Conservation (phyloP, 805 yeast species). For the Teunomyces aglyptinius region DNA sequence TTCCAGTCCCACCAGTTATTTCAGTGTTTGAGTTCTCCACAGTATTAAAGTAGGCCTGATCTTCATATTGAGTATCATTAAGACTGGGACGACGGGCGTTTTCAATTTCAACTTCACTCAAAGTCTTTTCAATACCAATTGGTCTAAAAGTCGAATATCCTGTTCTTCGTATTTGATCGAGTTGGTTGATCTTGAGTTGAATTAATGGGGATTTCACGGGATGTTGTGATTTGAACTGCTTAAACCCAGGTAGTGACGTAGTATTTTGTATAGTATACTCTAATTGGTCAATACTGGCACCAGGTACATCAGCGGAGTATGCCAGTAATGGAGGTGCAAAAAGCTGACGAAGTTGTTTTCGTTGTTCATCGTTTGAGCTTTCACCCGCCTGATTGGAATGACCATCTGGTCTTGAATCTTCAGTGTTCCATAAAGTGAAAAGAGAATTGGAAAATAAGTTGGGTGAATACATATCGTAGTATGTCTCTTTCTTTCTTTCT, state of each 20-base stretch:
- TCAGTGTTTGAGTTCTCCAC: conserved; percentile 20
- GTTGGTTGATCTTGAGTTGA: conserved; percentile 18
- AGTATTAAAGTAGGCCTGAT: conserved; percentile 18
- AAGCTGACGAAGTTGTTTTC: conserved; percentile 17
- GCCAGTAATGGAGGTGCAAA: conserved; percentile 56
- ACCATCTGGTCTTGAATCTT: conserved; percentile 1
- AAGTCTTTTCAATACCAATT: conserved; percentile 37
- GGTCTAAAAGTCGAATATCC: conserved; percentile 39
- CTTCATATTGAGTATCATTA: conserved; percentile 14
- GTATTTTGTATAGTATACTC: conserved; percentile 22
- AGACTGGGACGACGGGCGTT: conserved; percentile 12
- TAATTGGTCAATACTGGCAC: conserved; percentile 14
- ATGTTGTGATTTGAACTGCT: conserved; percentile 8
- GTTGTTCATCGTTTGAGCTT: conserved; percentile 17
- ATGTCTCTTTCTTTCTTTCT: background rate
- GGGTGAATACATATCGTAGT: conserved; percentile 46
- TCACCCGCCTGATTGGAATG: conserved; percentile 2
- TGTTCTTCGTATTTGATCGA: conserved; percentile 27
- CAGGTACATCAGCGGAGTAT: conserved; percentile 46
- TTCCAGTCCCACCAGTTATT: conserved; percentile 10
- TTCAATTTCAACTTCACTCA: conserved; percentile 37
- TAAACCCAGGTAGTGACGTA: conserved; percentile 6
- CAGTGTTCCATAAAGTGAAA: conserved; percentile 41
- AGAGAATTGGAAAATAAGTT: conserved; percentile 44
- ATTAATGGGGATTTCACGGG: conserved; percentile 16